phyloP scores from a whole-genome alignment of 1,284 basidiomycete genomes.

The Spongispora temasekensis region DNA sequence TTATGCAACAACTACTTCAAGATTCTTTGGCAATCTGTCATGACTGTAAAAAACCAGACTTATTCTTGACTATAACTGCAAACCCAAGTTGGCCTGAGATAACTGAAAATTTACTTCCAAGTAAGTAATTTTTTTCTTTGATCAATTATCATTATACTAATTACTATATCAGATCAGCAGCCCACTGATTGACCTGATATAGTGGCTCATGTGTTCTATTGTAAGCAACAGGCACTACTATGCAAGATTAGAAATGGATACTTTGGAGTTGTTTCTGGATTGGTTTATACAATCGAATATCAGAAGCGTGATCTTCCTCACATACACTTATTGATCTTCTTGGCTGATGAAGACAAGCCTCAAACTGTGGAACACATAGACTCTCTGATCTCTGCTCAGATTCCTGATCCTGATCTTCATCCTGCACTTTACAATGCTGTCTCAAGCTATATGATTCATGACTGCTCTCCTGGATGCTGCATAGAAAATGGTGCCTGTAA shows the following conservation, averaged over 20 bases:
- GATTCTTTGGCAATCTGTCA: neutral
- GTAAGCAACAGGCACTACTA: conserved; percentile 42
- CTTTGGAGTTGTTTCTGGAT: conserved; percentile 7
- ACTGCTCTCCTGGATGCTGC: conserved; percentile 4
- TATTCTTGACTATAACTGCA: neutral
- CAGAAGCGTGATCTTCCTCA: conserved; percentile 11
- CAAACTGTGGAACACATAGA: neutral
- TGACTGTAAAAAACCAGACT: neutral
- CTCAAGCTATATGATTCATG: conserved; percentile 10
- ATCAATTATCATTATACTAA: neutral
- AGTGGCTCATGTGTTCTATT: conserved; percentile 45
- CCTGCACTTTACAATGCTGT: neutral
- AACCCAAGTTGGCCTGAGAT: neutral
- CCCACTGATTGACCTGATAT: conserved; percentile 47
- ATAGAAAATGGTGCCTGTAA: conserved; percentile 4
- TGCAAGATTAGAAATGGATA: conserved; percentile 18
- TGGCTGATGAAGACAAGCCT: conserved; percentile 3
- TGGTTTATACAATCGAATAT: conserved; percentile 16
- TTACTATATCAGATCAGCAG: conserved; percentile 30
- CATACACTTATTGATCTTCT: conserved; percentile 36
- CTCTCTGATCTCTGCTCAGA: conserved; percentile 7
- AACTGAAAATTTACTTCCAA: neutral
- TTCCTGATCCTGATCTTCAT: neutral
- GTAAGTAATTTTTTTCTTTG: neutral
- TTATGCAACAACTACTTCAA: neutral